Evolutionary conservation across 441 rosid species (phyloP).

Genomic region (Gossypium gossypioides): DNA sequence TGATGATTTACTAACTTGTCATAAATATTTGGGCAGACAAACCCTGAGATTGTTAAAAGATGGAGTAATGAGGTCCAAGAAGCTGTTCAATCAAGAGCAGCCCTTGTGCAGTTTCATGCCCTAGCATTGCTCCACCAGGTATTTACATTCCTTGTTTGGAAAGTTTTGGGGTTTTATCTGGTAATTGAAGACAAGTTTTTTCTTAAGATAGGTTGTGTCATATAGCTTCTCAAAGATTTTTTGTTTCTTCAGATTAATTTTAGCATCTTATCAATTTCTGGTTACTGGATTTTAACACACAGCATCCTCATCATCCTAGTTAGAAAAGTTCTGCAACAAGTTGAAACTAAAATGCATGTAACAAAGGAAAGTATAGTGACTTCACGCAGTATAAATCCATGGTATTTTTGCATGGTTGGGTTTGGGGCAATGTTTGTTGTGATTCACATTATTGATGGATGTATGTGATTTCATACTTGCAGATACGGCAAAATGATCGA

Average conservation of each 20-base stretch:
- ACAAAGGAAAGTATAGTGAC: not conserved
- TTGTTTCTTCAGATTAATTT: not conserved
- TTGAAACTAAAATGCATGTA: not conserved
- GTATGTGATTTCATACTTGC: slow-evolving; percentile 19
- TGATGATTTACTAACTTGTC: slow-evolving; percentile 2
- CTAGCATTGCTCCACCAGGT: slow-evolving; percentile 89
- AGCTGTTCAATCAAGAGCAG: slow-evolving; percentile 91
- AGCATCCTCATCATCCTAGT: not conserved
- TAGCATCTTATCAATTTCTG: not conserved
- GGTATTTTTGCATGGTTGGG: slow-evolving; percentile 2
- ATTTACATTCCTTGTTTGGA: slow-evolving; percentile 9
- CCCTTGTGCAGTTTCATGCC: slow-evolving; percentile 95
- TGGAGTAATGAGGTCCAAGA: slow-evolving; percentile 99
- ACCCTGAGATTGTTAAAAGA: slow-evolving; percentile 92
- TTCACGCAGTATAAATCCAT: not conserved
- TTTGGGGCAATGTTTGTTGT: not conserved
- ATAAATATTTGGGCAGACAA: slow-evolving; percentile 44
- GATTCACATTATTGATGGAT: not conserved
- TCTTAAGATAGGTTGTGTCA: not conserved
- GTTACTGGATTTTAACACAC: not conserved
- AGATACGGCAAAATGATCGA: slow-evolving; percentile 94
- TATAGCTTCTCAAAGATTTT: not conserved
- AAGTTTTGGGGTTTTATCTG: not conserved
- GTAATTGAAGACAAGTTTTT: not conserved
- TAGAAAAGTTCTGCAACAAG: not conserved